Percentiles rank a stretch among this genome's conserved stretches.
Evolutionary conservation across 805 yeast species (phyloP).

Genomic region (Kluyveromyces lactis): DNA sequence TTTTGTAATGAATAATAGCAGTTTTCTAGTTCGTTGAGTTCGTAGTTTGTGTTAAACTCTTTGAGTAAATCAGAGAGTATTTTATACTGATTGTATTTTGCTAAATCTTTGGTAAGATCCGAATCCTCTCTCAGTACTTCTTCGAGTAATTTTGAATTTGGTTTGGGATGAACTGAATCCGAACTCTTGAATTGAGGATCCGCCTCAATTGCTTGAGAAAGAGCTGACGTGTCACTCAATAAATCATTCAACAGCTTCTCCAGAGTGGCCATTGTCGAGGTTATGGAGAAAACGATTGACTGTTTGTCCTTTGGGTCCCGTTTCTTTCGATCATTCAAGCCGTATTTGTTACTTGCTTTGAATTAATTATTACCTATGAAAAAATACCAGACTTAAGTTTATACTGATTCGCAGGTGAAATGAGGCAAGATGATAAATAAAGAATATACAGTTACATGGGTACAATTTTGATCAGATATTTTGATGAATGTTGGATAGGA

Average conservation of each 20-base stretch:
- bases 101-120: constrained; percentile 14
- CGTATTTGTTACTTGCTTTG: too few relatives aligned
- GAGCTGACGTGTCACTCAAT: constrained; percentile 7
- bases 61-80: constrained; percentile 16
- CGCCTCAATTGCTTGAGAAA: constrained; percentile 9
- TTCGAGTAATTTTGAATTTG: background rate
- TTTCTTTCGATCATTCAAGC: too few relatives aligned
- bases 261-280: background rate
- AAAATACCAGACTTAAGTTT: too few relatives aligned
- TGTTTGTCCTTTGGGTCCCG: too few relatives aligned
- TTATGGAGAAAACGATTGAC: too few relatives aligned
- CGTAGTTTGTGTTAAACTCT: constrained; percentile 25
- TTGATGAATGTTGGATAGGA: constrained; percentile 38
- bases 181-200: constrained; percentile 16
- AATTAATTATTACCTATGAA: too few relatives aligned
- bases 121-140: constrained; percentile 14
- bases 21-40: constrained; percentile 24
- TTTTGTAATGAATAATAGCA: constrained; percentile 25
- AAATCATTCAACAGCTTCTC: constrained; percentile 2
- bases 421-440: too few relatives aligned
- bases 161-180: background rate
- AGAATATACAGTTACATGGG: background rate
- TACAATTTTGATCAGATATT: constrained; percentile 17
- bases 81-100: constrained; percentile 14
- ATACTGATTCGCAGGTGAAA: too few relatives aligned